These are phyloP conservation scores for Crataegus laevigata DNA, from an alignment of 306 rosid genomes.

Conservation along the genomic window DNA sequence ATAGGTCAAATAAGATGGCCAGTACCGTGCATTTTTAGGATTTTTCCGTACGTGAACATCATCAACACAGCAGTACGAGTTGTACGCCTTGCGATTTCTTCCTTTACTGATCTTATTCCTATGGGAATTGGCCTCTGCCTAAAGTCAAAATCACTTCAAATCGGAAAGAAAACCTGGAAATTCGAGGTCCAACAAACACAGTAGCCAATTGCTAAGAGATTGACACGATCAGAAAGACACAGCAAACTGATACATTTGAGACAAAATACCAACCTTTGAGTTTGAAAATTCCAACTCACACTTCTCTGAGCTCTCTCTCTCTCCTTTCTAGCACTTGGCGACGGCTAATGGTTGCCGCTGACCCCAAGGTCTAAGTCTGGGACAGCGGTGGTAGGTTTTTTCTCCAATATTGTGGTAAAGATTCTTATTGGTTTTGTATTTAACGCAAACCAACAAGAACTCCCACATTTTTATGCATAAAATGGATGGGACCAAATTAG, in stretches of 20 bases:
- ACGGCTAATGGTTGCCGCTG: too few relatives aligned
- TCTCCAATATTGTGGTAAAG: background rate
- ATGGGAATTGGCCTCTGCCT: conserved; percentile 69
- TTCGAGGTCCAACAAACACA: background rate
- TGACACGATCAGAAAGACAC: background rate
- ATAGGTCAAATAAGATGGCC: background rate
- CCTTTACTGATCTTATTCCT: conserved; percentile 76
- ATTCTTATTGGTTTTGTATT: background rate
- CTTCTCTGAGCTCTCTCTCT: background rate
- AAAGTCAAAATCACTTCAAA: background rate
- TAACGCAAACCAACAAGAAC: too few relatives aligned
- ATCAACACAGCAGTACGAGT: conserved; percentile 53
- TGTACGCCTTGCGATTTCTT: conserved; percentile 65
- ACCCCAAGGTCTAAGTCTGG: too few relatives aligned
- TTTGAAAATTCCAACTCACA: background rate
- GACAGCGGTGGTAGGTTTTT: too few relatives aligned
- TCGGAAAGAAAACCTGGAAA: background rate
- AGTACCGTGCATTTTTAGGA: conserved; percentile 72
- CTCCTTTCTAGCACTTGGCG: background rate
- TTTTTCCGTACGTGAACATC: conserved; percentile 71
- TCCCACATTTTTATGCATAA: too few relatives aligned
- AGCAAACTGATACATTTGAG: background rate
- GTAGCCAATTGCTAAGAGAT: background rate
- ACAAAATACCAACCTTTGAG: background rate
- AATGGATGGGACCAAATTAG: too few relatives aligned